Conservation (phyloP, 768 basidiomycete genomes). For the Tylopilus plumbeoviolaceoides region DNA sequence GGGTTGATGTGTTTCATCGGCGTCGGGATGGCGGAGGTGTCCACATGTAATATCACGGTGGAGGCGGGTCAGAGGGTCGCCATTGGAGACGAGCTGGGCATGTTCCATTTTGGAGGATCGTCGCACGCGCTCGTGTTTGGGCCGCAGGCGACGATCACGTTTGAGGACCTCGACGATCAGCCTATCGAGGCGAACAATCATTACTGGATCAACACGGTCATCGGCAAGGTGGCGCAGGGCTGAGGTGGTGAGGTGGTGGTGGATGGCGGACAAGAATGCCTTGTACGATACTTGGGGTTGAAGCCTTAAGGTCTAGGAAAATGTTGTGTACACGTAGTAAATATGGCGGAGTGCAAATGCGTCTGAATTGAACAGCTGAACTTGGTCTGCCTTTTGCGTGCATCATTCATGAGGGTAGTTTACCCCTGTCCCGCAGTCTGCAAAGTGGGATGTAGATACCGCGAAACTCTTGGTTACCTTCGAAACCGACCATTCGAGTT, state of each 20-base stretch:
- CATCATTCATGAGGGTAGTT: background rate
- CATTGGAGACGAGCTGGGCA: slow-evolving; percentile 32
- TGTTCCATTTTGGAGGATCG: slow-evolving; percentile 46
- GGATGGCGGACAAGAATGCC: background rate
- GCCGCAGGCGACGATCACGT: background rate
- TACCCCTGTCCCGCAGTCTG: no score
- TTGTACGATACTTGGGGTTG: background rate
- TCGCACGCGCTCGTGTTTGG: slow-evolving; percentile 32
- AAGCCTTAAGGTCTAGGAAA: no score
- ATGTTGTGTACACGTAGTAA: background rate
- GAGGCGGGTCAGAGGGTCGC: background rate
- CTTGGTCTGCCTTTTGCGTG: no score
- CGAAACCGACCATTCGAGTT: no score
- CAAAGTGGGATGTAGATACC: no score
- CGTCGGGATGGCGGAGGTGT: slow-evolving; percentile 62
- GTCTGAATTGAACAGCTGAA: background rate
- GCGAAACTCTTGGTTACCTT: no score
- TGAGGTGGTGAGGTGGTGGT: no score
- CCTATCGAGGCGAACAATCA: background rate
- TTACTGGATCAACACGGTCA: background rate
- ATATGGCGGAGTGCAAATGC: background rate
- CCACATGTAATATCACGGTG: slow-evolving; percentile 12
- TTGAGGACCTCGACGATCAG: background rate
- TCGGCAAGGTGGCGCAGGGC: background rate
- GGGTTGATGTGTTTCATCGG: slow-evolving; percentile 53